phyloP scores from a whole-genome alignment of 352 stramenopile genomes.

The Phytophthora cajani region DNA sequence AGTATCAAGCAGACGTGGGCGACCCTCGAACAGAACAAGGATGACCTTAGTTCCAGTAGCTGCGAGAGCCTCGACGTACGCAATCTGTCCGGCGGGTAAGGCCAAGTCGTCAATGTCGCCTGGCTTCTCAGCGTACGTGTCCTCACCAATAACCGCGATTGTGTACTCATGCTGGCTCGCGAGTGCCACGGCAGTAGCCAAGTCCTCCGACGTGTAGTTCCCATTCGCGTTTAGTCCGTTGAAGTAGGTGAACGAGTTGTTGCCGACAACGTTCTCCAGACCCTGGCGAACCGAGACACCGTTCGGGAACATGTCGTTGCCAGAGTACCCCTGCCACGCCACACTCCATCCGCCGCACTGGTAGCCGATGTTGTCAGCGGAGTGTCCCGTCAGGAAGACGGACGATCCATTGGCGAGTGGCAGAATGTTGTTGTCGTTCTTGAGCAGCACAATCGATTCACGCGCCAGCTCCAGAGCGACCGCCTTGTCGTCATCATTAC shows the following conservation, averaged over 20 bases:
- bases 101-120: constrained; percentile 86
- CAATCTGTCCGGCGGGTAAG: constrained; percentile 67
- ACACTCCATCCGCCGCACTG: constrained; percentile 83
- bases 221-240: constrained; percentile 62
- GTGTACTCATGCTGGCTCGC: constrained; percentile 66
- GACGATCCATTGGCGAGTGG: constrained; percentile 45
- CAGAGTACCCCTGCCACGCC: constrained; percentile 84
- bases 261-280: constrained; percentile 41
- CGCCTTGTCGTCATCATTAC: constrained; percentile 49
- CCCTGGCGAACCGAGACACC: constrained; percentile 61
- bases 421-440: constrained; percentile 70
- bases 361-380: constrained; percentile 68
- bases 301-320: constrained; percentile 68
- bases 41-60: constrained; percentile 82
- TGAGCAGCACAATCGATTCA: constrained; percentile 82
- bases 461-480: constrained; percentile 66
- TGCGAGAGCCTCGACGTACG: constrained; percentile 73
- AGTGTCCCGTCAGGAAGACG: constrained; percentile 76
- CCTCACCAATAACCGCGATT: constrained; percentile 82
- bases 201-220: constrained; percentile 45
- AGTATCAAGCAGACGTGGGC: constrained; percentile 71
- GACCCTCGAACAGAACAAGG: constrained; percentile 79
- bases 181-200: constrained; percentile 59
- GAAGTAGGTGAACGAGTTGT: constrained; percentile 54
- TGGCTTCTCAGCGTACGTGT: constrained; percentile 83